Evolutionary conservation across 2,329 filamentous ascomycete genomes (phyloP), one percentile per base, ranked within the genome.

Genomic region (Fusarium cyanostomum): DNA sequence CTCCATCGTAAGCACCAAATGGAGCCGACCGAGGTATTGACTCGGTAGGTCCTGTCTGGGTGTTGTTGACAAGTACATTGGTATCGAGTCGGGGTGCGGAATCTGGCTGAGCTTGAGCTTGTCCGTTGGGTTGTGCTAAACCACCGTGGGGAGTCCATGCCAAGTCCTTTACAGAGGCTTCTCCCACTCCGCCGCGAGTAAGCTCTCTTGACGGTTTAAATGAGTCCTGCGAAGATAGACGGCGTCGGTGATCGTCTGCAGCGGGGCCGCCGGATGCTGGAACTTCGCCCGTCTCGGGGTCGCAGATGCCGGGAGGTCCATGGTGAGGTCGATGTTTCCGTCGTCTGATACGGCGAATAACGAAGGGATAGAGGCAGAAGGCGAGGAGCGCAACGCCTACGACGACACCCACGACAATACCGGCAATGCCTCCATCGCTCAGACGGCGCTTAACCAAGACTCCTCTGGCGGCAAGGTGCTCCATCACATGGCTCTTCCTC

Each of bases 331-430:
- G 69, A 31, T 71, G 69, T 43, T 70, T 71, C 55, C 69, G 66
- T 31, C 61, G 59, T 52, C 64, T 77, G 48, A 74, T 52, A n/a
- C 57, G 66, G 39, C 75, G 65, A 42, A 79, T 66, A 33, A 79
- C 58, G 51, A 80, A 70, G 12, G 78, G 78, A 50, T 79, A 80
- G 34, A 78, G 72, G 49, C 78, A 80, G 31, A 79, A 62, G 46
- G 71, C 61, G 43, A 78, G 54, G 11, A 79, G 71, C 12, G 63
- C 68, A 39, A 72, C 62, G 37, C 68, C 76, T 39, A 78, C 57
- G 35, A 77, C 50, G 46, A 73, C 66, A 28, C 78, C 78, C 38
- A 80, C 68, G 24, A 75, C 72, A 48, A 77, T 68, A 31, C 78
- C 78, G 2, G 77, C 78, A 44, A 79, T 72, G 43, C 72, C 73